Percentiles rank a stretch among this genome's conserved stretches.
phyloP scores from a whole-genome alignment of 2,329 filamentous ascomycete genomes.

The Myriangium duriaei region DNA sequence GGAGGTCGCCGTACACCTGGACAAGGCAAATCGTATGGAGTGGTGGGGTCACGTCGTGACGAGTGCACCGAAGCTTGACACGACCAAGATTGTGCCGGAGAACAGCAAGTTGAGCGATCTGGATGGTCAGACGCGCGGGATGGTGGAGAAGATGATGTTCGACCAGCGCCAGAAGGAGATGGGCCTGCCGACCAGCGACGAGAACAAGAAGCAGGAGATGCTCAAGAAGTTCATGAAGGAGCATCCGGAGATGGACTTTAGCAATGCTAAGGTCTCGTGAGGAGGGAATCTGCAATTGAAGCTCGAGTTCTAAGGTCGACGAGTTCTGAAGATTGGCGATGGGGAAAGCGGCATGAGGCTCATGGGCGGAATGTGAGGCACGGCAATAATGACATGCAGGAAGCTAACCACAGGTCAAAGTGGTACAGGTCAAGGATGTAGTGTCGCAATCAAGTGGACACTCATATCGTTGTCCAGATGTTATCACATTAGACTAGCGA shows the following conservation, averaged over 20 bases:
- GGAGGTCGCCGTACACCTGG: constrained; percentile 76
- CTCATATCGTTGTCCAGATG: too few species aligned
- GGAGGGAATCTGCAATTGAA: too few species aligned
- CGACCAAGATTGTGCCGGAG: constrained; percentile 87
- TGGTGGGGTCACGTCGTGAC: constrained; percentile 96
- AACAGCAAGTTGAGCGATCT: constrained; percentile 83
- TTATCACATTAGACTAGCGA: too few species aligned
- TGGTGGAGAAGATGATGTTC: constrained; percentile 99
- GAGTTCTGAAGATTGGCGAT: too few species aligned
- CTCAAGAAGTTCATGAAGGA: constrained; percentile 75
- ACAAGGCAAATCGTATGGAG: constrained; percentile 94
- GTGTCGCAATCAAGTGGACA: too few species aligned
- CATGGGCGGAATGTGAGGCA: too few species aligned
- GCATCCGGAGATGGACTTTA: constrained; percentile 60
- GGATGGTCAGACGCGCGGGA: constrained; percentile 84
- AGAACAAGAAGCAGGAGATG: constrained; percentile 89
- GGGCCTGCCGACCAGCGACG: constrained; percentile 79
- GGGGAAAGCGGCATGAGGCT: too few species aligned
- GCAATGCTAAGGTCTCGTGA: constrained; percentile 44
- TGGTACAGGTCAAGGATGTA: too few species aligned
- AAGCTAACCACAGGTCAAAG: too few species aligned
- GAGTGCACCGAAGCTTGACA: constrained; percentile 79
- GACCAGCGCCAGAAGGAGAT: constrained; percentile 95
- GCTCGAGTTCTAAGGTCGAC: too few species aligned
- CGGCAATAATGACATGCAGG: too few species aligned